phyloP scores from a whole-genome alignment of 2,329 filamentous ascomycete genomes.

The Periglandula ipomoeae region DNA sequence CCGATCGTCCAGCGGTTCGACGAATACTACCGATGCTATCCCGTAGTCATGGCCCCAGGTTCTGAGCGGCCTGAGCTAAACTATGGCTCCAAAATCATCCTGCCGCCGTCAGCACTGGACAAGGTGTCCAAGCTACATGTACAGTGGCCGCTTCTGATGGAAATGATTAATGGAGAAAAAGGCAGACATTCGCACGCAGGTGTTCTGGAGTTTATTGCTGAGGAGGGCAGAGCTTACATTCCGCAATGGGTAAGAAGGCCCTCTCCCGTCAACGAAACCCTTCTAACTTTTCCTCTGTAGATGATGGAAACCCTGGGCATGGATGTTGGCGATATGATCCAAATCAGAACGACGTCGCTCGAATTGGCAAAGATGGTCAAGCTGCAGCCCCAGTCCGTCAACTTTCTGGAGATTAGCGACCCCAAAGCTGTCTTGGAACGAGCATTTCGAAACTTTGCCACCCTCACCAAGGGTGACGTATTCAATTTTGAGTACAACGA shows the following conservation, averaged over 20 bases:
- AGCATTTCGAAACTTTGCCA: constrained; percentile 91
- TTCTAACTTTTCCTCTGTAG: constrained; percentile 31
- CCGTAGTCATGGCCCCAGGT: constrained; percentile 86
- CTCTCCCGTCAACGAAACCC: not conserved
- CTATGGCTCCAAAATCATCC: constrained; percentile 94
- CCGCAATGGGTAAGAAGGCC: constrained; percentile 70
- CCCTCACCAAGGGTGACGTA: constrained; percentile 83
- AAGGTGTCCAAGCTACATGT: constrained; percentile 95
- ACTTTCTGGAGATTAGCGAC: constrained; percentile 94
- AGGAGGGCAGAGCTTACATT: constrained; percentile 92
- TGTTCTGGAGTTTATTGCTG: constrained; percentile 93
- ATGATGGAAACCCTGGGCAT: constrained; percentile 89
- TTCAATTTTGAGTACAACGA: constrained; percentile 98
- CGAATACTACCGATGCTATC: constrained; percentile 97
- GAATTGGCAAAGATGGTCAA: constrained; percentile 90
- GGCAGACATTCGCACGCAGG: constrained; percentile 81
- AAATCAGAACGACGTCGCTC: constrained; percentile 90
- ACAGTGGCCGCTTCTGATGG: constrained; percentile 94
- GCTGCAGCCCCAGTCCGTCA: constrained; percentile 84
- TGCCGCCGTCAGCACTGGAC: constrained; percentile 92
- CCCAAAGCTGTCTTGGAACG: constrained; percentile 96
- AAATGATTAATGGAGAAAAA: constrained; percentile 81
- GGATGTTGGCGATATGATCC: constrained; percentile 87
- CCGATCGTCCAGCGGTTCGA: constrained; percentile 71
- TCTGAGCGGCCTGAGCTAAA: constrained; percentile 84